These are phyloP conservation scores for Eremochloa ophiuroides DNA, from an alignment of 176 grass and related monocot species.

Conservation along the genomic window DNA sequence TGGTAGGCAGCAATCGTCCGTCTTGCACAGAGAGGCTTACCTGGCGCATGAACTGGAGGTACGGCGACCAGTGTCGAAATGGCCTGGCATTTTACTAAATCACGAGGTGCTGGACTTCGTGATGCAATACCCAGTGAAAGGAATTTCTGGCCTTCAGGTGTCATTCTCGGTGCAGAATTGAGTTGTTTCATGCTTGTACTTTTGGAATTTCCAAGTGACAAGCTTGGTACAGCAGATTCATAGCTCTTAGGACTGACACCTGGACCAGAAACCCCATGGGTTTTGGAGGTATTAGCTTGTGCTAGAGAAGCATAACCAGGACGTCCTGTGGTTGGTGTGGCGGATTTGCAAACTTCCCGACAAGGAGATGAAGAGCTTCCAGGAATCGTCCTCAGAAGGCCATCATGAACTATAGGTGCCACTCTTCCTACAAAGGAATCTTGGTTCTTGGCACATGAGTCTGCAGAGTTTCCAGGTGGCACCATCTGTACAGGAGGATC, in stretches of 20 bases:
- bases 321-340: neutral
- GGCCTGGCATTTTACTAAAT: neutral
- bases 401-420: conserved; percentile 28
- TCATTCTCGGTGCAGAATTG: conserved; percentile 13
- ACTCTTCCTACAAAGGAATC: conserved; percentile 30
- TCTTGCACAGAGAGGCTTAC: conserved; percentile 3
- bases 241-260: neutral
- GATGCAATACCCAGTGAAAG: conserved; percentile 33
- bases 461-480: conserved; percentile 17
- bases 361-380: conserved; percentile 30
- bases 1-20: neutral
- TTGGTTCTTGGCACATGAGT: conserved; percentile 12
- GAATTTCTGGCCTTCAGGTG: conserved; percentile 27
- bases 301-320: conserved; percentile 14
- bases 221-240: conserved; percentile 33
- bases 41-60: neutral
- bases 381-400: conserved; percentile 27
- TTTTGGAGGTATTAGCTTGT: conserved; percentile 17
- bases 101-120: neutral
- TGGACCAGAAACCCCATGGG: conserved; percentile 1
- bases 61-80: neutral
- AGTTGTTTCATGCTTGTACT: neutral
- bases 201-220: conserved; percentile 38
- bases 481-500: conserved; percentile 15
- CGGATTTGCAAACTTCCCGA: conserved; percentile 18